phyloP scores from a whole-genome alignment of 192 early-diverging fungal genomes.

The Rhizophagus sp. region DNA sequence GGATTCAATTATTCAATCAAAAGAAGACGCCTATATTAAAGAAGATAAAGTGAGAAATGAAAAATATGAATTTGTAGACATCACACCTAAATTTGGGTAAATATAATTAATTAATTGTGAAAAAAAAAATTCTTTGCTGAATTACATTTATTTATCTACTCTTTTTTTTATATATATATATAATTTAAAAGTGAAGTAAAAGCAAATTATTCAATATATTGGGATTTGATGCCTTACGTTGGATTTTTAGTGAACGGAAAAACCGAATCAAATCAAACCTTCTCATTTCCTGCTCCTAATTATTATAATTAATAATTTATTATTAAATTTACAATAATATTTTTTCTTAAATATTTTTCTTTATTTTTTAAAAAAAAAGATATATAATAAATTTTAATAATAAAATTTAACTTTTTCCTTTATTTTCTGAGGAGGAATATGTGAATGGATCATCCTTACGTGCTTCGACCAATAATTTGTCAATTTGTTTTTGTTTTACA shows the following conservation, averaged over 20 bases:
- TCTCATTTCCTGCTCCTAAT: constrained; percentile 39
- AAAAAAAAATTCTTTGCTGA: too few relatives aligned
- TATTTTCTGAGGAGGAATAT: not conserved
- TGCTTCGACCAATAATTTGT: constrained; percentile 81
- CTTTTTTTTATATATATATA: not conserved
- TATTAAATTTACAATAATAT: too few relatives aligned
- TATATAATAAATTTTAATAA: too few relatives aligned
- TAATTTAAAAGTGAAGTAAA: constrained; percentile 49
- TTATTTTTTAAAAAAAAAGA: too few relatives aligned
- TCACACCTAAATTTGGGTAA: constrained; percentile 68
- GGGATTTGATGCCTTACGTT: constrained; percentile 80
- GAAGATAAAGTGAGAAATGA: constrained; percentile 59
- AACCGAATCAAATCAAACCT: constrained; percentile 29
- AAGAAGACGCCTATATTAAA: constrained; percentile 63
- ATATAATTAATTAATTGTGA: not conserved
- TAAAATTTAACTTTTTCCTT: too few relatives aligned
- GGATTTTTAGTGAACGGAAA: constrained; percentile 62
- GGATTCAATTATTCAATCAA: constrained; percentile 77
- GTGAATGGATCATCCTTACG: constrained; percentile 71
- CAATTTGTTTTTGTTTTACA: constrained; percentile 82
- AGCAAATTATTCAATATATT: constrained; percentile 76
- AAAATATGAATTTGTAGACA: constrained; percentile 68
- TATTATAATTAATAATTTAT: too few relatives aligned
- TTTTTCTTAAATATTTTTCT: too few relatives aligned
- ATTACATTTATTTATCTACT: too few relatives aligned